These are phyloP conservation scores for Mycocentrospora acerina DNA, from an alignment of 2,329 filamentous ascomycete species.

Conservation along the genomic window DNA sequence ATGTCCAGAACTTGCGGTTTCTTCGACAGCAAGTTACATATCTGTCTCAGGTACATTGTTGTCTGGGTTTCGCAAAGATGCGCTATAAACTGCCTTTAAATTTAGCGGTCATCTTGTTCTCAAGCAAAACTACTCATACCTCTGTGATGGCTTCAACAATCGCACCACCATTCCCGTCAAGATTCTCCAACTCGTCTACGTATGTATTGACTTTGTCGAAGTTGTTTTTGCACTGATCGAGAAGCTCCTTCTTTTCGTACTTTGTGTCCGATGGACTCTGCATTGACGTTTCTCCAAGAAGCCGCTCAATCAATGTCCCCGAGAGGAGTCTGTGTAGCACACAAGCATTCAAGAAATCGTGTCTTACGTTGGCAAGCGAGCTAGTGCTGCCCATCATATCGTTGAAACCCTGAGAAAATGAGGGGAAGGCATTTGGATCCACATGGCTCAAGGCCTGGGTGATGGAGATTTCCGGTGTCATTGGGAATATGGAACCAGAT, in stretches of 20 bases:
- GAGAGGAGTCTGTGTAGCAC: slow-evolving; percentile 83
- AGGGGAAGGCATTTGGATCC: slow-evolving; percentile 64
- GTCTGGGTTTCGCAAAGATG: slow-evolving; percentile 72
- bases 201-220: slow-evolving; percentile 73
- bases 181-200: slow-evolving; percentile 79
- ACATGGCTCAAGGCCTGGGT: slow-evolving; percentile 65
- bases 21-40: slow-evolving; percentile 72
- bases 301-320: slow-evolving; percentile 72
- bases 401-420: slow-evolving; percentile 64
- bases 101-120: slow-evolving; percentile 6
- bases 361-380: slow-evolving; percentile 66
- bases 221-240: slow-evolving; percentile 76
- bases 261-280: slow-evolving; percentile 73
- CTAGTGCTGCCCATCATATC: slow-evolving; percentile 57
- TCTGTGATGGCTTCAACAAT: slow-evolving; percentile 68
- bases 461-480: slow-evolving; percentile 65
- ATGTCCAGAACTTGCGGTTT: slow-evolving; percentile 73
- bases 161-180: slow-evolving; percentile 88
- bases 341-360: slow-evolving; percentile 87
- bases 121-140: slow-evolving; percentile 19
- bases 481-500: slow-evolving; percentile 58
- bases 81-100: slow-evolving; percentile 59
- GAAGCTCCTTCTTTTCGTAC: slow-evolving; percentile 75
- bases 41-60: slow-evolving; percentile 74
- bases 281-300: slow-evolving; percentile 83